These are phyloP conservation scores for Pythium guiyangense DNA, from an alignment of 352 stramenopile genomes.

Conservation along the genomic window DNA sequence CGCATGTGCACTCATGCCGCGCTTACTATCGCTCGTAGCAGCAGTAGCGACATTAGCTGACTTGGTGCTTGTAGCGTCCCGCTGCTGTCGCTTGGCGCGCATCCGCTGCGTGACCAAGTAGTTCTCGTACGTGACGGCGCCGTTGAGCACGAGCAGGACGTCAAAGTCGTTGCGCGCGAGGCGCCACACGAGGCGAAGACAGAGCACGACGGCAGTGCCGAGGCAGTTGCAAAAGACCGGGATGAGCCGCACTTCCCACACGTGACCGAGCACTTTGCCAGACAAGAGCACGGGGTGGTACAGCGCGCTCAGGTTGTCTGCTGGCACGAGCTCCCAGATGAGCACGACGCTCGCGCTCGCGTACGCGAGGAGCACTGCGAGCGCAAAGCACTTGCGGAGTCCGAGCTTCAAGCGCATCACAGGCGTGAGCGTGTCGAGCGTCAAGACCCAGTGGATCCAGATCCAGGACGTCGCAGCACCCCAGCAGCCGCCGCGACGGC, in stretches of 20 bases:
- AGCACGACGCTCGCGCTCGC: not conserved
- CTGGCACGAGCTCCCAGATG: constrained; percentile 3
- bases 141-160: constrained; percentile 14
- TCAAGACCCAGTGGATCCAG: constrained; percentile 12
- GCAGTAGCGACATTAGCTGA: too few relatives aligned
- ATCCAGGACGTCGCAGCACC: not conserved
- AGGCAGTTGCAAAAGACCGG: constrained; percentile 16
- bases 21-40: too few relatives aligned
- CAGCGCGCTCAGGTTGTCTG: not conserved
- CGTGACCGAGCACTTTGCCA: not conserved
- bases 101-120: not conserved
- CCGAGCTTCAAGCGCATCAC: constrained; percentile 7
- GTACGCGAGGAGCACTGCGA: not conserved
- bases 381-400: constrained; percentile 2
- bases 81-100: too few relatives aligned
- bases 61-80: too few relatives aligned
- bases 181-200: constrained; percentile 12
- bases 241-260: constrained; percentile 9
- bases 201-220: constrained; percentile 5
- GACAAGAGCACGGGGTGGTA: not conserved
- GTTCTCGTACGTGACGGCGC: constrained; percentile 10
- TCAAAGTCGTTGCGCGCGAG: not conserved
- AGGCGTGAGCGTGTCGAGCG: constrained; percentile 9
- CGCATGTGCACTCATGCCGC: too few relatives aligned
- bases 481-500: constrained; percentile 1